Evolutionary conservation across 257 asterid species (phyloP).

Genomic region (Jaltomata sinuosa): DNA sequence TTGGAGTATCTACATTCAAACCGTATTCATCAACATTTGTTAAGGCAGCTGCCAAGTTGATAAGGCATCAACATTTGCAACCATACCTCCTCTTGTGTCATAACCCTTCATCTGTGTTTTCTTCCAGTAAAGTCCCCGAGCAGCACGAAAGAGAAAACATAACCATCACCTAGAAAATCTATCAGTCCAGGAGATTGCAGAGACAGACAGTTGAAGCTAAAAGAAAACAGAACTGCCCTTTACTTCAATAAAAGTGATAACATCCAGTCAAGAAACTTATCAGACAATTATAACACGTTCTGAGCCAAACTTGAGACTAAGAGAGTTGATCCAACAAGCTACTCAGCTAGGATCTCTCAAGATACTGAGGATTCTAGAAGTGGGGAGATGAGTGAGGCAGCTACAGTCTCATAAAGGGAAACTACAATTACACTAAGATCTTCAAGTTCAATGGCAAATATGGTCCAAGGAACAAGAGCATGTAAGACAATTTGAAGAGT

Average conservation of each 20-base stretch:
- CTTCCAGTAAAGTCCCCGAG: constrained; percentile 85
- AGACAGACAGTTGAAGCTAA: constrained; percentile 27
- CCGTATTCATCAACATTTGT: constrained; percentile 50
- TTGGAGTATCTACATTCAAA: constrained; percentile 79
- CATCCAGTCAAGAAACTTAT: constrained; percentile 14
- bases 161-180: constrained; percentile 37
- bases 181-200: constrained; percentile 22
- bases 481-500: constrained; percentile 13
- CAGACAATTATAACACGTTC: constrained; percentile 16
- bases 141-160: constrained; percentile 33
- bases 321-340: constrained; percentile 72
- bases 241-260: constrained; percentile 43
- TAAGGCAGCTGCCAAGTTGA: constrained; percentile 52
- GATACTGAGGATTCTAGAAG: constrained; percentile 69
- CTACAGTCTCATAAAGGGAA: constrained; percentile 36
- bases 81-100: constrained; percentile 72
- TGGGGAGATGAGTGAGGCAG: constrained; percentile 45
- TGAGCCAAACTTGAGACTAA: too few species aligned
- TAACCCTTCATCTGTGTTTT: constrained; percentile 50
- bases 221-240: constrained; percentile 43
- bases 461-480: constrained; percentile 24
- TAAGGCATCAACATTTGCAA: constrained; percentile 83
- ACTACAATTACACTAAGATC: constrained; percentile 14
- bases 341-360: constrained; percentile 46
- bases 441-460: constrained; percentile 24